Evolutionary conservation across 805 yeast genomes (phyloP), one percentile per base, ranked within the genome.

Genomic region (Cyberlindnera mississippiensis): DNA sequence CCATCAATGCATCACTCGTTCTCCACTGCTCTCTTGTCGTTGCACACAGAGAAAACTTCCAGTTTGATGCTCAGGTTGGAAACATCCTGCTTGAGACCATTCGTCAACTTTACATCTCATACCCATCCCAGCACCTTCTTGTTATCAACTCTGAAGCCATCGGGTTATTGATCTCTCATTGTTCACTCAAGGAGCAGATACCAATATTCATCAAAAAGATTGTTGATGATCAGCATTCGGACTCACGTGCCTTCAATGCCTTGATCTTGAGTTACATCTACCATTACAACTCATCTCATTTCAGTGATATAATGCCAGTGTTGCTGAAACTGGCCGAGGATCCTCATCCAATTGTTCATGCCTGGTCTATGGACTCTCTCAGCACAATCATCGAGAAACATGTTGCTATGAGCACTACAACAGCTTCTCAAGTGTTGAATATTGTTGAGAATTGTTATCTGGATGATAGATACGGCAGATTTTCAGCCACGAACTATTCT

Each of bases 301-400:
- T 74, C 41, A 57, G 64, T 36, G 56, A 74, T 4, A 73, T 82
- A 4, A 67, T 73, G 42, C 79, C 78, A 28, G 78, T 87, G 4
- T 55, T 80, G 3, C 60, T 72, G 29, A 80, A 85, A 13, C 67
- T 91, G 22, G 60, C 81, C 4, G 65, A 65, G 16, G 98, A 91
- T 60, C 90, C 96, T 0, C 91, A 90, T 57, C 96, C 96, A 0
- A 66, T 77, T 1, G 89, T 93, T 14, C 90, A 86, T 57, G 72
- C 76, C 41, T 82, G 89, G 72, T 71, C 91, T 1, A 59, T 89
- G 51, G 74, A 73, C 35, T 75, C 93, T 0, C 57, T 84, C 33
- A 61, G 75, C 3, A 63, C 73, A 1, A 59, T 85, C 11, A 66
- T 89, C 24, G 78, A 76, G 29, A 76, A 73, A 27, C 79, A 81